Evolutionary conservation across 176 grass and related monocot species (phyloP).

Genomic region (Urochloa ruziziensis): DNA sequence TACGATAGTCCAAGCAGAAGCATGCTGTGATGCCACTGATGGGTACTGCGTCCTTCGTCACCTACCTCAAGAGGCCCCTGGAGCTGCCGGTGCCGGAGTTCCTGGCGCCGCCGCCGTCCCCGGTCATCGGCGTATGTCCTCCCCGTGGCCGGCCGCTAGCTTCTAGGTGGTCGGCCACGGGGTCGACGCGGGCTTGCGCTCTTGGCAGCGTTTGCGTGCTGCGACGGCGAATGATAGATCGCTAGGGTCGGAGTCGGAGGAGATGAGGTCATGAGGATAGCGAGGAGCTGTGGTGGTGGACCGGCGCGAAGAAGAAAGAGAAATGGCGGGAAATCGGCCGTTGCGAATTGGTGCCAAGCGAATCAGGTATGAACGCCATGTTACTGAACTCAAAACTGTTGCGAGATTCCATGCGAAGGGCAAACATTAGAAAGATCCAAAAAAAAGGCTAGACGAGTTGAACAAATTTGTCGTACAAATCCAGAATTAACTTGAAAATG

Average conservation of each 20-base stretch:
- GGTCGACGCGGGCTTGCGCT: slow-evolving; percentile 36
- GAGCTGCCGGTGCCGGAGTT: slow-evolving; percentile 47
- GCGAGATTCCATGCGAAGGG: too few species aligned
- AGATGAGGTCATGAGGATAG: slow-evolving; percentile 27
- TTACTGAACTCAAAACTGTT: not conserved
- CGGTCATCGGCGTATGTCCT: slow-evolving; percentile 46
- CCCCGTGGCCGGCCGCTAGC: too few species aligned
- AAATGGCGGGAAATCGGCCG: slow-evolving; percentile 28
- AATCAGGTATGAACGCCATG: slow-evolving; percentile 31
- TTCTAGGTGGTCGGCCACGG: slow-evolving; percentile 63
- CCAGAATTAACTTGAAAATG: not conserved
- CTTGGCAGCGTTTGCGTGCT: slow-evolving; percentile 4
- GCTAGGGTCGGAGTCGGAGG: not conserved
- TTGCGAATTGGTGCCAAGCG: not conserved
- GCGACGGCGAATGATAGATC: not conserved
- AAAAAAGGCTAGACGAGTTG: not conserved
- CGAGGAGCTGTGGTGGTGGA: slow-evolving; percentile 66
- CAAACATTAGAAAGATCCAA: too few species aligned
- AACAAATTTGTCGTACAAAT: not conserved
- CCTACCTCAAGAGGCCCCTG: slow-evolving; percentile 32
- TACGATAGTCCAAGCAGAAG: not conserved
- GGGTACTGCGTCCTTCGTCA: slow-evolving; percentile 22
- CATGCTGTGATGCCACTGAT: slow-evolving; percentile 7
- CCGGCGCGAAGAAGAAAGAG: slow-evolving; percentile 6
- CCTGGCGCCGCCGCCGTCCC: slow-evolving; percentile 71